These are phyloP conservation scores for Trichaptum fuscoviolaceum DNA, from an alignment of 768 basidiomycete genomes.

Conservation along the genomic window DNA sequence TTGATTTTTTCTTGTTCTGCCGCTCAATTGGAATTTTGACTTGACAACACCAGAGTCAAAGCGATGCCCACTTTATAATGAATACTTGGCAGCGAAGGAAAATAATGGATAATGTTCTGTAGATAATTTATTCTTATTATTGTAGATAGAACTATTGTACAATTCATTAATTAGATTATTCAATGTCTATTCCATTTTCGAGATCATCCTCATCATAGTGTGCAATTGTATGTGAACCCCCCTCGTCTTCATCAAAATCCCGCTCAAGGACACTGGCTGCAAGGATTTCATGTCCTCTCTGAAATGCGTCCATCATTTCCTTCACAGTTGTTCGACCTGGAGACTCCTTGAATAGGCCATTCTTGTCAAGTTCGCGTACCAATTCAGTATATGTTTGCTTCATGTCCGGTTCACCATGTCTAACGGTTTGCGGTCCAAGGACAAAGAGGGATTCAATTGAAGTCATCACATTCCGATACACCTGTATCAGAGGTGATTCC, in stretches of 20 bases:
- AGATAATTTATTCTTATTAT: slow-evolving; percentile 19
- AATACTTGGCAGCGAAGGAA: background rate
- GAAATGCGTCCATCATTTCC: slow-evolving; percentile 16
- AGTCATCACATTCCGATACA: slow-evolving; percentile 7
- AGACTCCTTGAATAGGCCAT: slow-evolving; percentile 12
- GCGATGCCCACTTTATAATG: background rate
- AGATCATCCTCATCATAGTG: slow-evolving; percentile 9
- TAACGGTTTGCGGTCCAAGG: background rate
- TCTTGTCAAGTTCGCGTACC: slow-evolving; percentile 12
- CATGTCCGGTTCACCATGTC: background rate
- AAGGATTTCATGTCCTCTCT: slow-evolving; percentile 9
- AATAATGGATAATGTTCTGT: background rate
- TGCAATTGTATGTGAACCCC: background rate
- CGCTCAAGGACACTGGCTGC: slow-evolving; percentile 2
- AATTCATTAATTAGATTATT: slow-evolving; percentile 6
- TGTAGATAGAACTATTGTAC: background rate
- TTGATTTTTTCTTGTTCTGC: background rate
- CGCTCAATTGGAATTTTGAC: background rate
- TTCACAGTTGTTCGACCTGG: slow-evolving; percentile 13
- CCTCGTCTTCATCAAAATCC: slow-evolving; percentile 8
- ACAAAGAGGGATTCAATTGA: background rate
- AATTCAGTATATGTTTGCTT: background rate
- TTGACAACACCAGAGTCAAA: background rate
- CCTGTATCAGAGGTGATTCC: slow-evolving; percentile 15
- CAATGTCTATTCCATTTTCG: slow-evolving; percentile 3